phyloP scores from a whole-genome alignment of 2,329 filamentous ascomycete species.

The Sporothrix globosa region DNA sequence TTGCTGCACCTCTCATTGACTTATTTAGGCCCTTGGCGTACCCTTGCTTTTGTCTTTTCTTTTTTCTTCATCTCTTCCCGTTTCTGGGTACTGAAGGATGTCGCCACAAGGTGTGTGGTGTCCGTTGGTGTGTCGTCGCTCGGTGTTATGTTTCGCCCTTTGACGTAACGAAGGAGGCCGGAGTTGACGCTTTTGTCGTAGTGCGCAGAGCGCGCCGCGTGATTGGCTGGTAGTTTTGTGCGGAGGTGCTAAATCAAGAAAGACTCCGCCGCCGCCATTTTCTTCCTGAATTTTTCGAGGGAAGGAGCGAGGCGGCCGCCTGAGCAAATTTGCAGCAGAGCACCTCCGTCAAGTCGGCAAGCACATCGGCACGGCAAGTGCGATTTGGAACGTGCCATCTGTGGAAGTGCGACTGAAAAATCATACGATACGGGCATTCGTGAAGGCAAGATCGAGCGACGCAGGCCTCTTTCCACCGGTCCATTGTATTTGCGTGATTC shows the following conservation, averaged over 20 bases:
- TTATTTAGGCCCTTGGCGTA: too few species aligned
- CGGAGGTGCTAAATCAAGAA: slow-evolving; percentile 27
- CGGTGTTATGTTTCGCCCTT: too few species aligned
- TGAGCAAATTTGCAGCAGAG: not conserved
- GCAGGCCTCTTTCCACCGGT: not conserved
- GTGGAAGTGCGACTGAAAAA: not conserved
- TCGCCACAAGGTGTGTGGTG: too few species aligned
- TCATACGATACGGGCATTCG: too few species aligned
- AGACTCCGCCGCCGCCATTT: slow-evolving; percentile 22
- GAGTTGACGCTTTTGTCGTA: slow-evolving; percentile 30
- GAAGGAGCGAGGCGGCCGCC: not conserved
- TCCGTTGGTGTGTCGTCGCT: too few species aligned
- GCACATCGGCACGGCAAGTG: not conserved
- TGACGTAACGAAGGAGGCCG: not conserved
- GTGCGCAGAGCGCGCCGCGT: not conserved
- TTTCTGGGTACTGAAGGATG: too few species aligned
- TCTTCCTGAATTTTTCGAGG: not conserved
- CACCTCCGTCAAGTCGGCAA: not conserved
- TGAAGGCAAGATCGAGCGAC: not conserved
- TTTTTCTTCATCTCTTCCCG: too few species aligned
- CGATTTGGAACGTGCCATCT: not conserved
- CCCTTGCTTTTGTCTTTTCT: too few species aligned
- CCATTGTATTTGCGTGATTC: not conserved
- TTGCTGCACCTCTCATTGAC: too few species aligned
- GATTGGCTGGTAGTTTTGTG: not conserved